Conservation (phyloP, 306 rosid species). For the Herpetospermum pedunculosum region DNA sequence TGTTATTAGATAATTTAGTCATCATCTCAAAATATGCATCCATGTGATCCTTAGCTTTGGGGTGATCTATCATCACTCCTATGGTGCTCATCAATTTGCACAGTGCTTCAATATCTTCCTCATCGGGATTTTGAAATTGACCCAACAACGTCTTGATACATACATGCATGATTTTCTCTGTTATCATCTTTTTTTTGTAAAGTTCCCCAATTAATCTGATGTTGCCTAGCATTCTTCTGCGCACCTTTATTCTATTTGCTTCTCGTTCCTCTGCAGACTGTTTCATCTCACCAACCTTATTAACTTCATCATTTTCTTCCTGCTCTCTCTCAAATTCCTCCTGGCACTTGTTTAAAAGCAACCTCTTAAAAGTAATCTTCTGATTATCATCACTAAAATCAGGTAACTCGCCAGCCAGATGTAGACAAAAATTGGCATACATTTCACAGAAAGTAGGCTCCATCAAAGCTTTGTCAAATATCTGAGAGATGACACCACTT, state of each 20-base stretch:
- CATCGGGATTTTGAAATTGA: conserved; percentile 70
- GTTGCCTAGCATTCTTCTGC: conserved; percentile 95
- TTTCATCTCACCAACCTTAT: conserved; percentile 57
- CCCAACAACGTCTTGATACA: conserved; percentile 75
- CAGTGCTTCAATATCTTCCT: conserved; percentile 86
- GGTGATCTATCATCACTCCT: conserved; percentile 92
- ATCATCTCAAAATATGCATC: conserved; percentile 76
- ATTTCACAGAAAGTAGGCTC: conserved; percentile 99
- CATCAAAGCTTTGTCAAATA: conserved; percentile 90
- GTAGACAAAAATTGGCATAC: conserved; percentile 83
- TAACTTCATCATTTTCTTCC: conserved; percentile 81
- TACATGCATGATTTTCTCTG: conserved; percentile 88
- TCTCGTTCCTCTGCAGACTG: conserved; percentile 65
- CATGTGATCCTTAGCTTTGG: conserved; percentile 69
- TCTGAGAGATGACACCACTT: conserved; percentile 80
- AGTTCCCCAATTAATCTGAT: conserved; percentile 91
- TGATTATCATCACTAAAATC: conserved; percentile 69
- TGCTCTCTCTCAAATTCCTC: conserved; percentile 96
- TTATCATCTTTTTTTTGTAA: conserved; percentile 90
- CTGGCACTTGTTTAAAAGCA: conserved; percentile 87
- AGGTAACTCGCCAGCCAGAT: conserved; percentile 71
- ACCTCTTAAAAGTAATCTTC: conserved; percentile 81
- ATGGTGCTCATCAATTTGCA: conserved; percentile 96
- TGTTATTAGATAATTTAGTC: conserved; percentile 51
- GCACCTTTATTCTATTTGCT: conserved; percentile 55